A percentile compares a stretch with the other conserved stretches of the same genome.
These are phyloP conservation scores for Exserohilum rostratum DNA, from an alignment of 2,329 filamentous ascomycete species.

Conservation along the genomic window DNA sequence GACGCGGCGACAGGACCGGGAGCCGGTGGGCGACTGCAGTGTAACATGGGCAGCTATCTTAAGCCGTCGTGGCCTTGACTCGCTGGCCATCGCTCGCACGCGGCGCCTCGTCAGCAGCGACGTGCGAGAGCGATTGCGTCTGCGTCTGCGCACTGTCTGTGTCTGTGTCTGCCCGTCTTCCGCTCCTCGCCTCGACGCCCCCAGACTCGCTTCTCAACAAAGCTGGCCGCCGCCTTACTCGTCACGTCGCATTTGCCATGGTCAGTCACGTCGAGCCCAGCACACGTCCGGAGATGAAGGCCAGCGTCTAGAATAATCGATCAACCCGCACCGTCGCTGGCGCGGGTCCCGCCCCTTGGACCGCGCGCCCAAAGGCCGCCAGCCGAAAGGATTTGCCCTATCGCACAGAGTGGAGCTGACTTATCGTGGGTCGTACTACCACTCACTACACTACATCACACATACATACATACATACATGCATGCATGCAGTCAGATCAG, in stretches of 20 bases:
- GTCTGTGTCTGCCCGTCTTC: neutral
- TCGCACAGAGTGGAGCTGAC: neutral
- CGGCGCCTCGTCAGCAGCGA: constrained; percentile 8
- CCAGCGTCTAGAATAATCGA: constrained; percentile 12
- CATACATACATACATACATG: too few species aligned
- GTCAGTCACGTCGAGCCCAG: constrained; percentile 6
- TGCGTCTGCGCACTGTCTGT: neutral
- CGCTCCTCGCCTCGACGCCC: neutral
- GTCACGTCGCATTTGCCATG: constrained; percentile 3
- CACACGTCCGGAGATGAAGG: constrained; percentile 10
- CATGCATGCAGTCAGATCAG: neutral
- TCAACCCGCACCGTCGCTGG: constrained; percentile 10
- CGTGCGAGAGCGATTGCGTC: too few species aligned
- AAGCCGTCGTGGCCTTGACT: constrained; percentile 1
- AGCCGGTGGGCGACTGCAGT: constrained; percentile 1
- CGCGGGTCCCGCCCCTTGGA: constrained; percentile 10
- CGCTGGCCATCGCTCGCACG: constrained; percentile 7
- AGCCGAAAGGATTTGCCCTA: constrained; percentile 6
- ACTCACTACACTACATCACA: too few species aligned
- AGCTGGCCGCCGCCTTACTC: neutral
- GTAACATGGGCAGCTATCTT: constrained; percentile 5
- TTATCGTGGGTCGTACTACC: too few species aligned
- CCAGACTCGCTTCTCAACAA: constrained; percentile 9
- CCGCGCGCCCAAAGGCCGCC: constrained; percentile 6
- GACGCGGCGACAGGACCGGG: too few species aligned